Percentiles rank a stretch among this genome's conserved stretches.
phyloP scores from a whole-genome alignment of 2,329 filamentous ascomycete genomes.

The Fusarium palustre region DNA sequence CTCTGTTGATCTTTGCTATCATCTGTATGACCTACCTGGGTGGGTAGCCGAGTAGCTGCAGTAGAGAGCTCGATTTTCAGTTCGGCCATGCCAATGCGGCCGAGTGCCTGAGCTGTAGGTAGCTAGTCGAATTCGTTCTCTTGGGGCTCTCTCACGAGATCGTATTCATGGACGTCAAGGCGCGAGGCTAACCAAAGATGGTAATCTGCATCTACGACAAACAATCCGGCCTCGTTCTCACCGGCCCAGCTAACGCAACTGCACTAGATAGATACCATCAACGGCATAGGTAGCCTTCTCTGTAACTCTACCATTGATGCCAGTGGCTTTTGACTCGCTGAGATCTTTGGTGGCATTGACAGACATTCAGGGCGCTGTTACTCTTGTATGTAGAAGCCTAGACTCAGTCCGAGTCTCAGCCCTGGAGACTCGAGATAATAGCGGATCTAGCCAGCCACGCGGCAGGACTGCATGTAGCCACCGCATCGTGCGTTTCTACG shows the following conservation, averaged over 20 bases:
- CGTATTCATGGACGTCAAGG: neutral
- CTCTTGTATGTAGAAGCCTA: neutral
- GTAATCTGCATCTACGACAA: neutral
- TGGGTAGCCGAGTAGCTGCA: constrained; percentile 1
- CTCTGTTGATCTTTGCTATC: neutral
- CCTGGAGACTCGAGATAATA: constrained; percentile 13
- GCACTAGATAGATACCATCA: neutral
- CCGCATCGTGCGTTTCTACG: neutral
- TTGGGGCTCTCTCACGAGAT: neutral
- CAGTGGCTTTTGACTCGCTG: neutral
- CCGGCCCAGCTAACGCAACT: neutral
- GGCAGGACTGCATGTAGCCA: constrained; percentile 30
- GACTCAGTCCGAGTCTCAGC: neutral
- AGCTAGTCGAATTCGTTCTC: neutral
- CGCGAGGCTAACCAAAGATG: neutral
- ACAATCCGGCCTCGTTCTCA: neutral
- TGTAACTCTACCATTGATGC: neutral
- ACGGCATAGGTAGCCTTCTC: neutral
- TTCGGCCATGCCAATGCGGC: neutral
- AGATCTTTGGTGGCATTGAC: neutral
- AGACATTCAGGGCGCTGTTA: constrained; percentile 12
- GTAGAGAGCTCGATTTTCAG: constrained; percentile 20
- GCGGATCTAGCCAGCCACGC: constrained; percentile 37
- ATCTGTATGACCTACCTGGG: neutral
- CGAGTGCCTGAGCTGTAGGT: neutral